phyloP scores from a whole-genome alignment of 345 rosid species.

The Nephelium lappaceum region DNA sequence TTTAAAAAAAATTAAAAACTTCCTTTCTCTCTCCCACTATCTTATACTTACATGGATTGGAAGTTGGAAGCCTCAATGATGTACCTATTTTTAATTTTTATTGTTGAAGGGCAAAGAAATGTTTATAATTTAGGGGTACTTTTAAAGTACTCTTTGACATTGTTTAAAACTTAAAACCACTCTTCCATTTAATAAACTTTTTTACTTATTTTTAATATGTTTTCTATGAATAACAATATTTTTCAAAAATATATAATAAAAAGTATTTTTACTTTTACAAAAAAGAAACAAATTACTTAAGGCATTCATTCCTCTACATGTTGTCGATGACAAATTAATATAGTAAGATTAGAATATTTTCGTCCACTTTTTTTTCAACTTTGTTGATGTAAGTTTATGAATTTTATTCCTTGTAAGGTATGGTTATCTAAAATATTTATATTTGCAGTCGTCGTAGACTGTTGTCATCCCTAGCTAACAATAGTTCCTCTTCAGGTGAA shows the following conservation, averaged over 20 bases:
- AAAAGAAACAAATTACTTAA: too few species aligned
- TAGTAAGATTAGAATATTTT: not conserved
- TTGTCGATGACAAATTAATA: too few species aligned
- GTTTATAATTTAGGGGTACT: not conserved
- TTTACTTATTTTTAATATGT: too few species aligned
- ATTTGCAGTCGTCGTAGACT: not conserved
- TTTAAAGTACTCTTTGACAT: not conserved
- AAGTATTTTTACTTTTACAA: too few species aligned
- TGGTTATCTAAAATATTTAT: not conserved
- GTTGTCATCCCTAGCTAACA: not conserved
- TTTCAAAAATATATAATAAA: too few species aligned
- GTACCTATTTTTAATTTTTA: not conserved
- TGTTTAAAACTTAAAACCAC: not conserved
- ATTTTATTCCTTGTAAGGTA: not conserved
- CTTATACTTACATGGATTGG: not conserved
- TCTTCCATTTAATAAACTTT: too few species aligned
- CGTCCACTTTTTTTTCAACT: too few species aligned
- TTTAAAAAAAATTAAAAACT: not conserved
- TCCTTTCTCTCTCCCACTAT: not conserved
- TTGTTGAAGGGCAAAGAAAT: not conserved
- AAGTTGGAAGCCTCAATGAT: not conserved
- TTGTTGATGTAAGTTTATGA: not conserved
- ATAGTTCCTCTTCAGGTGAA: slow-evolving; percentile 2
- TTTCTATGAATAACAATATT: too few species aligned
- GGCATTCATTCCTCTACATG: not conserved